phyloP scores from a whole-genome alignment of 306 rosid species.

The Casuarina equisetifolia region DNA sequence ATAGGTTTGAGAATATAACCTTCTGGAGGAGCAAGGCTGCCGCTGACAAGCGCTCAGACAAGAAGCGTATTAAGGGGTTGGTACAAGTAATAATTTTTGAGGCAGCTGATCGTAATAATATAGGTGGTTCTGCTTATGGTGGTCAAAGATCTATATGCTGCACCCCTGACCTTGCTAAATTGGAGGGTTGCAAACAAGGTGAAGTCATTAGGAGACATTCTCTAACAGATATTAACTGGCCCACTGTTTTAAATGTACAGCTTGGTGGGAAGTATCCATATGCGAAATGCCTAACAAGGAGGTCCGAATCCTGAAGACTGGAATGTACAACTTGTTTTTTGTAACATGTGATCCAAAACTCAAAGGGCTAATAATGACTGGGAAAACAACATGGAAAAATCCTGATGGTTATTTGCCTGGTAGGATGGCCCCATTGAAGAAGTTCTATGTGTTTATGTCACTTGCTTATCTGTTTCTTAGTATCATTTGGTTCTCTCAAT shows the following conservation, averaged over 20 bases:
- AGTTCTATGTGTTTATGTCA: slow-evolving; percentile 72
- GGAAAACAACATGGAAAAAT: slow-evolving; percentile 89
- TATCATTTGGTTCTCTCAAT: slow-evolving; percentile 81
- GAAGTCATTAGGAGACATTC: slow-evolving; percentile 86
- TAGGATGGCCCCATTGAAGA: slow-evolving; percentile 88
- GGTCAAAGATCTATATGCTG: slow-evolving; percentile 96
- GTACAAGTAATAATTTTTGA: slow-evolving; percentile 78
- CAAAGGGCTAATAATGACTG: slow-evolving; percentile 75
- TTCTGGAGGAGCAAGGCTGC: slow-evolving; percentile 66
- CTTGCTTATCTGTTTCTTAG: slow-evolving; percentile 66
- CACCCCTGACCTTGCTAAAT: slow-evolving; percentile 88
- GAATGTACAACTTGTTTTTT: slow-evolving; percentile 94
- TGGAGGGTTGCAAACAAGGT: slow-evolving; percentile 91
- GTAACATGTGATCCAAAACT: slow-evolving; percentile 88
- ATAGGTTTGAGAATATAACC: slow-evolving; percentile 78
- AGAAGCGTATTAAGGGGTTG: slow-evolving; percentile 52
- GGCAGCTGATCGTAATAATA: slow-evolving; percentile 86
- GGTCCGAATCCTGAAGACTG: slow-evolving; percentile 64
- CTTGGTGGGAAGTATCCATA: slow-evolving; percentile 42
- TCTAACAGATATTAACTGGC: slow-evolving; percentile 72
- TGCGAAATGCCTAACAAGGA: slow-evolving; percentile 41
- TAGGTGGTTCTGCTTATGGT: slow-evolving; percentile 97
- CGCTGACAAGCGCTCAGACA: slow-evolving; percentile 45
- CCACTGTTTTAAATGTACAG: slow-evolving; percentile 54
- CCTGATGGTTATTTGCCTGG: slow-evolving; percentile 92